Evolutionary conservation across 352 stramenopile genomes (phyloP), one percentile per base, ranked within the genome.

Genomic region (Pythium aristosporum): DNA sequence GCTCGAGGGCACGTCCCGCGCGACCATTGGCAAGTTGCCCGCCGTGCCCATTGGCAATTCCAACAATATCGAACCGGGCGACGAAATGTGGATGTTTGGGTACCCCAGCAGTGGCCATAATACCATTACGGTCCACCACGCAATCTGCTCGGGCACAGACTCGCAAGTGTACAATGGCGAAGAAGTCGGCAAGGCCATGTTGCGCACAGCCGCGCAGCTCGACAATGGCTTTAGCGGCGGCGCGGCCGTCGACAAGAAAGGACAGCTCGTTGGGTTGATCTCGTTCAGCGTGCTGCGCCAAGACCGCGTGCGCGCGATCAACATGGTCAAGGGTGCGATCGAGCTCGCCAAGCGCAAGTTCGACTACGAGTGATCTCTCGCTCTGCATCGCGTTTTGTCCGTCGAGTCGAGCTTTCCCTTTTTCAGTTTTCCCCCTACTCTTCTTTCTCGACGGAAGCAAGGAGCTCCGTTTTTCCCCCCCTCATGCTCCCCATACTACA

Each of bases 1-100:
- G 67, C 77, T 93, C 2, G 79, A 89, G 58, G 85, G 85, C 39
- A 93, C 84, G 4, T 89, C 80, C 32, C 72, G 67, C 21, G 77
- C 74, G 21, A 92, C 79, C 20, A 89, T 94, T 15, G 71, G 70
- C 32, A 95, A 92, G 61, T 59, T 95, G 3, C 84, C 87, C 0
- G 84, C 87, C 9, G 84, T 95, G 25, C 74, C 75, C 5, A 92
- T 95, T 56, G 87, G 87, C 32, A 95, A 95, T 57, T 95, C 87
- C 41, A 95, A 95, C 69, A 95, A 93, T 36, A 79, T 95, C 20
- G 87, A 95, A 59, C 87, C 87, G 15, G 87, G 87, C 25, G 87
- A 95, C 61, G 87, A 95, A 58, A 92, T 95, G 85, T 95, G 87
- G 87, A 95, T 95, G 87, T 95, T 95, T 75, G 87, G 87, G 11